A percentile compares a stretch with the other conserved stretches of the same genome.
These are phyloP conservation scores for Ophiostoma sp. DNA, from an alignment of 2,329 filamentous ascomycete genomes.

Conservation along the genomic window DNA sequence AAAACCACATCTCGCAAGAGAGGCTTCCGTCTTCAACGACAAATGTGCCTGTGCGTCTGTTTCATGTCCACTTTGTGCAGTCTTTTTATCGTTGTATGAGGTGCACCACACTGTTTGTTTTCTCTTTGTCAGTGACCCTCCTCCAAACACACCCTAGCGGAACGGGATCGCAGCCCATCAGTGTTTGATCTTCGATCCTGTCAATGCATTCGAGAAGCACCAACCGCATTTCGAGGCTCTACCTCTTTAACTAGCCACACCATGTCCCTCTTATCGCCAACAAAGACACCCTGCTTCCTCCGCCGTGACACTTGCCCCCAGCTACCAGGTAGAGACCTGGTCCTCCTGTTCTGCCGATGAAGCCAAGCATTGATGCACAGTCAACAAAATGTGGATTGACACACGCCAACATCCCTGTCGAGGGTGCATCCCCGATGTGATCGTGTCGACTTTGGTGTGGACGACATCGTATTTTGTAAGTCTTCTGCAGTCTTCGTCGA, in stretches of 20 bases:
- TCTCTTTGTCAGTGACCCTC: neutral
- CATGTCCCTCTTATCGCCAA: neutral
- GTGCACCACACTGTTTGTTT: neutral
- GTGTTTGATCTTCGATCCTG: conserved; percentile 12
- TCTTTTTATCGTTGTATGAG: neutral
- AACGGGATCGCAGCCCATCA: neutral
- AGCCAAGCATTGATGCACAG: neutral
- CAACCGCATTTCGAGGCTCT: neutral
- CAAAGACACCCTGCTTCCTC: neutral
- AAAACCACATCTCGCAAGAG: neutral
- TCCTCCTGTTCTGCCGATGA: neutral
- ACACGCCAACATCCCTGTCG: neutral
- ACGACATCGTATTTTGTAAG: neutral
- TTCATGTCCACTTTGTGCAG: neutral
- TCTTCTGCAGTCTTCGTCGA: neutral
- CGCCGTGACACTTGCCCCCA: neutral
- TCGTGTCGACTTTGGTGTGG: neutral
- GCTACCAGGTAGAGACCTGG: neutral
- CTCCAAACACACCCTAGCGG: neutral
- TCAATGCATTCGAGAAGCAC: neutral
- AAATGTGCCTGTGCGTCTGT: neutral
- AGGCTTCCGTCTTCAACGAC: neutral
- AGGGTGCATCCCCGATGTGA: neutral
- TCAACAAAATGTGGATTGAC: neutral
- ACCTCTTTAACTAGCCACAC: neutral